phyloP scores from a whole-genome alignment of 768 basidiomycete species.

The Rhodotorula paludigena region DNA sequence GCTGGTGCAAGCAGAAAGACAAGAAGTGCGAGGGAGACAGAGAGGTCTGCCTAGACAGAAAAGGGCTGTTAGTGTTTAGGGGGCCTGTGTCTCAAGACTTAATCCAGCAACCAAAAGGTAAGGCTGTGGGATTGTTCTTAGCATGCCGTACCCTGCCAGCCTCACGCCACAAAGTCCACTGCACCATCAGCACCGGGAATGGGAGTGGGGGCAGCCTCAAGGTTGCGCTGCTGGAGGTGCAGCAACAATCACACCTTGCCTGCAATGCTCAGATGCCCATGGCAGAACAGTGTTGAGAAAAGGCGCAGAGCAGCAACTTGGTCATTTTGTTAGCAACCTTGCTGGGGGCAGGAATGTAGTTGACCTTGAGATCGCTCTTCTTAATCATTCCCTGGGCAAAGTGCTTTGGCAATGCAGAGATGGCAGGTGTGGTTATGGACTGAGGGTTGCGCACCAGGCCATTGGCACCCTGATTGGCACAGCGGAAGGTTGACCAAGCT shows the following conservation, averaged over 20 bases:
- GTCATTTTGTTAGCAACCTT: conserved; percentile 44
- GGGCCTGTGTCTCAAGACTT: too few species aligned
- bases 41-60: too few species aligned
- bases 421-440: conserved; percentile 49
- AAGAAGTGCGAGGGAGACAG: too few species aligned
- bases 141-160: too few species aligned
- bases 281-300: neutral
- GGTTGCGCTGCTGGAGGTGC: neutral
- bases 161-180: too few species aligned
- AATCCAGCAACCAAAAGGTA: too few species aligned
- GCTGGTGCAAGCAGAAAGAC: too few species aligned
- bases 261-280: neutral
- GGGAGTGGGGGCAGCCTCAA: too few species aligned
- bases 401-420: conserved; percentile 49
- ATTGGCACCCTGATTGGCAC: conserved; percentile 43
- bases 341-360: conserved; percentile 37
- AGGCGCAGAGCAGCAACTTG: conserved; percentile 42
- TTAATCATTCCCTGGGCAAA: conserved; percentile 46
- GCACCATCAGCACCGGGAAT: too few species aligned
- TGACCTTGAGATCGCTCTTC: conserved; percentile 30
- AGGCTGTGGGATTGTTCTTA: too few species aligned
- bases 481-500: neutral
- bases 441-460: conserved; percentile 44
- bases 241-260: conserved; percentile 10
- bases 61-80: too few species aligned